These are phyloP conservation scores for Hemileia vastatrix DNA, from an alignment of 1,284 basidiomycete genomes.

Conservation along the genomic window DNA sequence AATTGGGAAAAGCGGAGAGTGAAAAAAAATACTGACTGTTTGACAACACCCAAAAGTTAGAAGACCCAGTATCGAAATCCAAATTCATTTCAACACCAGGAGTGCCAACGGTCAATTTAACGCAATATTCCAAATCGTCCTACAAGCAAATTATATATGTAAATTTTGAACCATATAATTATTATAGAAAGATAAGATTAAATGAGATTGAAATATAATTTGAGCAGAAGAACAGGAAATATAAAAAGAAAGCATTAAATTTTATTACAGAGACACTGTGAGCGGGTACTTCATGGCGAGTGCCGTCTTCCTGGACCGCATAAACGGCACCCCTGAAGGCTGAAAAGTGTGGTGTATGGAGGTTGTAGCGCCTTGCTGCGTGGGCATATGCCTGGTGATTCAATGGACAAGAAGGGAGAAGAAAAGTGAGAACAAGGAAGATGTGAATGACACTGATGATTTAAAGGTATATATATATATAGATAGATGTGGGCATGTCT, in stretches of 20 bases:
- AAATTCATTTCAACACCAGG: slow-evolving; percentile 45
- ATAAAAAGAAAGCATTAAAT: too few species aligned
- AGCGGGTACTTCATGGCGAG: slow-evolving; percentile 20
- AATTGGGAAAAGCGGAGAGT: background rate
- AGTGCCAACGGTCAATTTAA: slow-evolving; percentile 45
- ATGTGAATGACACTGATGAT: too few species aligned
- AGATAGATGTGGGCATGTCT: too few species aligned
- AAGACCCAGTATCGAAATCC: slow-evolving; percentile 47
- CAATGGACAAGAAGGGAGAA: too few species aligned
- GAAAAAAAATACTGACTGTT: slow-evolving; percentile 25
- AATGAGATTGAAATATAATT: too few species aligned
- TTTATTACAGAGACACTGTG: slow-evolving; percentile 23
- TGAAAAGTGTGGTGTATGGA: slow-evolving; percentile 14
- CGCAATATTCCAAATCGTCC: slow-evolving; percentile 46
- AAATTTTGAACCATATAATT: too few species aligned
- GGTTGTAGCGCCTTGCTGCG: slow-evolving; percentile 16
- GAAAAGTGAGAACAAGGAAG: too few species aligned
- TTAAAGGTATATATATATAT: too few species aligned
- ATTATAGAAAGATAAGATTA: too few species aligned
- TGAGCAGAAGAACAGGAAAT: too few species aligned
- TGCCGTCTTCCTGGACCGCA: slow-evolving; percentile 18
- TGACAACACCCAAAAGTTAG: slow-evolving; percentile 45
- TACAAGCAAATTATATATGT: too few species aligned
- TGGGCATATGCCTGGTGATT: slow-evolving; percentile 20
- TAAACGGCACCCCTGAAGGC: slow-evolving; percentile 15